Evolutionary conservation across 2,329 filamentous ascomycete genomes (phyloP), one percentile per base, ranked within the genome.

Genomic region (Xylariaceae sp.): DNA sequence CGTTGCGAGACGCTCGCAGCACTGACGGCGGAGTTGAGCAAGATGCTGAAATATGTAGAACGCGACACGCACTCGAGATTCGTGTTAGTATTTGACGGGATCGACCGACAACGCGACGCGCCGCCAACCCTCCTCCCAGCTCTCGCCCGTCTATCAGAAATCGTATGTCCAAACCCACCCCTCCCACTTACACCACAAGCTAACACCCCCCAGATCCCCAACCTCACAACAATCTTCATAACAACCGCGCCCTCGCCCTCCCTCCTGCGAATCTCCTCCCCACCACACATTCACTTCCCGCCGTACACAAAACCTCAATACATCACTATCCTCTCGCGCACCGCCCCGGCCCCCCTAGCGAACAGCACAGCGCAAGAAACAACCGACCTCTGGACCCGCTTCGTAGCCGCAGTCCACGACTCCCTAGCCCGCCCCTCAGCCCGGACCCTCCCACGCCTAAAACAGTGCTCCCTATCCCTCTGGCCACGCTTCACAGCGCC

Each of bases 401-500:
- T 96, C 77, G 85, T 88, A 62, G 85, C 85, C 53, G 90, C 90
- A 3, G 86, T 96, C 11, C 94, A 95, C 80, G 94, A 99, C 71
- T 86, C 92, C 0, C 80, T 97, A 10, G 85, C 88, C 53, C 90
- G 88, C 64, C 86, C 90, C 51, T 91, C 91, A 2, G 88, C 88
- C 0, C 86, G 92, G 53, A 92, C 93, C 44, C 80, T 97, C 11
- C 81, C 88, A 1, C 83, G 84, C 9, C 92, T 96, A 66, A 80
- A 79, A 2, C 82, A 83, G 41, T 84, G 88, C 53, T 92, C 89
- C 69, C 74, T 83, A 53, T 83, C 86, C 49, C 81, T 97, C 17
- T 99, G 94, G 94, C 86, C 88, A 9, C 83, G 86, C 3, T 97
- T 99, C 73, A 87, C 90, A 0, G 82, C 84, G 5, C 93, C 93